Evolutionary conservation across 805 yeast species (phyloP).

Genomic region (Cyberlindnera xishuangbannaensis): DNA sequence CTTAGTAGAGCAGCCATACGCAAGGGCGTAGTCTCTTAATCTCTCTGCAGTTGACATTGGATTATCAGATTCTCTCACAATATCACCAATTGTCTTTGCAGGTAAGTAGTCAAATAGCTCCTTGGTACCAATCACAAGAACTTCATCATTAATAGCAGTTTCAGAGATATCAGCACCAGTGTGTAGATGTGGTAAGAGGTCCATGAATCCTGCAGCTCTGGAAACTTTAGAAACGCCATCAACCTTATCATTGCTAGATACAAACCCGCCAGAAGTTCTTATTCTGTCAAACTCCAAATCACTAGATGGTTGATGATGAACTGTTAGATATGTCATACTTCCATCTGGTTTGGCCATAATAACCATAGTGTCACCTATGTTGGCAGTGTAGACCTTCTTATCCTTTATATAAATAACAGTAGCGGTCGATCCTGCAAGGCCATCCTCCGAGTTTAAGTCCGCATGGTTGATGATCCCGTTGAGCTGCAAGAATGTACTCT

Average conservation of each 20-base stretch:
- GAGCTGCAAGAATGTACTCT: slow-evolving; percentile 72
- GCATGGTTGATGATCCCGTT: slow-evolving; percentile 67
- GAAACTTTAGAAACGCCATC: slow-evolving; percentile 82
- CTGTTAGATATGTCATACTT: slow-evolving; percentile 65
- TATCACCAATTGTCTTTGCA: slow-evolving; percentile 83
- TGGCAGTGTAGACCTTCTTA: slow-evolving; percentile 68
- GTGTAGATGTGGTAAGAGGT: slow-evolving; percentile 79
- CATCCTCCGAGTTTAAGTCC: slow-evolving; percentile 58
- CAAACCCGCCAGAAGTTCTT: slow-evolving; percentile 87
- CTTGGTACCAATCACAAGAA: slow-evolving; percentile 76
- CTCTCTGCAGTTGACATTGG: slow-evolving; percentile 92
- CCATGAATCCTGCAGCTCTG: slow-evolving; percentile 88
- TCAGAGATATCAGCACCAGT: slow-evolving; percentile 79
- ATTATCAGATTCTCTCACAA: slow-evolving; percentile 72
- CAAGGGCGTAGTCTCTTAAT: slow-evolving; percentile 87
- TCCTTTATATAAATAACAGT: slow-evolving; percentile 77
- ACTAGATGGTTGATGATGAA: slow-evolving; percentile 78
- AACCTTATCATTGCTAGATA: slow-evolving; percentile 74
- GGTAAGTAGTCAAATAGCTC: slow-evolving; percentile 83
- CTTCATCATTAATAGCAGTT: slow-evolving; percentile 65
- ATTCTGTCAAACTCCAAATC: slow-evolving; percentile 78
- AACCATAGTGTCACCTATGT: slow-evolving; percentile 87
- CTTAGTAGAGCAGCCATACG: slow-evolving; percentile 82
- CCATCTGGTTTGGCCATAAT: slow-evolving; percentile 77
- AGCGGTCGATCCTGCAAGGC: slow-evolving; percentile 76